These are phyloP conservation scores for Penicillium canescens DNA, from an alignment of 495 filamentous ascomycete genomes.

Conservation along the genomic window DNA sequence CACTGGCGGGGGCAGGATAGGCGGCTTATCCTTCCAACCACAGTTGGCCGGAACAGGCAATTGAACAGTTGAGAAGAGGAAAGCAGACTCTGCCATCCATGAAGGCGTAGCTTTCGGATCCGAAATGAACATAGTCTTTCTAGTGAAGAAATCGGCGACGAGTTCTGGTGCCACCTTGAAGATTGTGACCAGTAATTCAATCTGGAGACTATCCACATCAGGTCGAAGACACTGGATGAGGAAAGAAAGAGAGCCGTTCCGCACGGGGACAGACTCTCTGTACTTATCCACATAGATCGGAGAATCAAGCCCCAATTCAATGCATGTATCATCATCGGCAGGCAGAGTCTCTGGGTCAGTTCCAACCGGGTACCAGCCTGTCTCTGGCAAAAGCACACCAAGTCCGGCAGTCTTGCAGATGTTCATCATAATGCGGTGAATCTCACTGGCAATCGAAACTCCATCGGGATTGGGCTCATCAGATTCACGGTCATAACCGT, in stretches of 20 bases:
- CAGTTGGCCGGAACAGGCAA: constrained; percentile 71
- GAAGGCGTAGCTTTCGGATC: constrained; percentile 89
- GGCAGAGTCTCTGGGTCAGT: constrained; percentile 53
- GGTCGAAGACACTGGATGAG: constrained; percentile 81
- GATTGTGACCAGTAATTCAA: constrained; percentile 74
- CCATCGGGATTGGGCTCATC: constrained; percentile 36
- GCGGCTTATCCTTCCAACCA: constrained; percentile 56
- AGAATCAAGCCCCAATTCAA: constrained; percentile 70
- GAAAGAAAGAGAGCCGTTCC: constrained; percentile 71
- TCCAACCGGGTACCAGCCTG: constrained; percentile 73
- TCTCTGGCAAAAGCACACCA: constrained; percentile 67
- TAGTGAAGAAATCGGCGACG: constrained; percentile 79
- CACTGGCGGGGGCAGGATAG: constrained; percentile 67
- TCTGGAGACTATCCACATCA: constrained; percentile 77
- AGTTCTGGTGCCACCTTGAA: constrained; percentile 82
- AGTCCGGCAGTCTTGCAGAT: constrained; percentile 69
- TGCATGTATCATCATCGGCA: constrained; percentile 45
- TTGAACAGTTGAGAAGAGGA: constrained; percentile 76
- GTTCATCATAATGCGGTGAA: constrained; percentile 70
- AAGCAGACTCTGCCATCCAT: constrained; percentile 90
- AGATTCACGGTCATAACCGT: constrained; percentile 55
- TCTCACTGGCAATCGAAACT: constrained; percentile 53
- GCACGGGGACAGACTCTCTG: constrained; percentile 63
- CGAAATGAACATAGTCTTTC: constrained; percentile 76
- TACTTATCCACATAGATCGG: constrained; percentile 66